Evolutionary conservation across 208 protist species (phyloP).

Genomic region (Endotrypanum monterogeii): DNA sequence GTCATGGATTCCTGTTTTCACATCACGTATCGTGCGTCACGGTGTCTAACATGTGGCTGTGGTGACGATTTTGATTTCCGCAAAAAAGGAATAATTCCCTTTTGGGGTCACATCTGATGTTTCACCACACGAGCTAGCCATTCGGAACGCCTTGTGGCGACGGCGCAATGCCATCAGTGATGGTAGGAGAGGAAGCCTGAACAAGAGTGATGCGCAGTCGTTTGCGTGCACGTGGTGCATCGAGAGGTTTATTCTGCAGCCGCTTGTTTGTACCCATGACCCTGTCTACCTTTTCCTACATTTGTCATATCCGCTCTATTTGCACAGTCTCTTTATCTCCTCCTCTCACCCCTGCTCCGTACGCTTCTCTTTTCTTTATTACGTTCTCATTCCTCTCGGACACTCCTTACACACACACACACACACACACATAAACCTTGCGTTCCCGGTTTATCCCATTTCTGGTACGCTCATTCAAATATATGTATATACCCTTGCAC

Average conservation of each 20-base stretch:
- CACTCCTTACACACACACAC: constrained; percentile 12
- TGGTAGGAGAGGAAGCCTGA: not conserved
- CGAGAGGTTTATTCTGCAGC: not conserved
- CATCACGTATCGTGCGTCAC: too few species aligned
- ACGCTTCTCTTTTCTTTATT: not conserved
- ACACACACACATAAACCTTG: constrained; percentile 4
- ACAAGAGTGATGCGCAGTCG: not conserved
- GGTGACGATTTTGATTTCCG: not conserved
- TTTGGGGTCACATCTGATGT: not conserved
- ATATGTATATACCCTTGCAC: too few species aligned
- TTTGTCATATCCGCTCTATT: not conserved
- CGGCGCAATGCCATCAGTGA: not conserved
- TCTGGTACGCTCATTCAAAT: not conserved
- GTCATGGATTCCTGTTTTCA: not conserved
- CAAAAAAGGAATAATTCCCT: not conserved
- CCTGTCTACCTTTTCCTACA: not conserved
- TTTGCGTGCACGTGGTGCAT: not conserved
- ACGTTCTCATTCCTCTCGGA: not conserved
- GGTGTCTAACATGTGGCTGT: not conserved
- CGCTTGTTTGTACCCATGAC: not conserved
- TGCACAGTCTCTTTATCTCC: not conserved
- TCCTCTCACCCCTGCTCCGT: not conserved
- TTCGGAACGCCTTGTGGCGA: not conserved
- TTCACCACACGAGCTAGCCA: not conserved
- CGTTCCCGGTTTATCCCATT: not conserved